Base-by-base conservation (phyloP, 2,329 filamentous ascomycete species). In the Penicillium sp. region DNA sequence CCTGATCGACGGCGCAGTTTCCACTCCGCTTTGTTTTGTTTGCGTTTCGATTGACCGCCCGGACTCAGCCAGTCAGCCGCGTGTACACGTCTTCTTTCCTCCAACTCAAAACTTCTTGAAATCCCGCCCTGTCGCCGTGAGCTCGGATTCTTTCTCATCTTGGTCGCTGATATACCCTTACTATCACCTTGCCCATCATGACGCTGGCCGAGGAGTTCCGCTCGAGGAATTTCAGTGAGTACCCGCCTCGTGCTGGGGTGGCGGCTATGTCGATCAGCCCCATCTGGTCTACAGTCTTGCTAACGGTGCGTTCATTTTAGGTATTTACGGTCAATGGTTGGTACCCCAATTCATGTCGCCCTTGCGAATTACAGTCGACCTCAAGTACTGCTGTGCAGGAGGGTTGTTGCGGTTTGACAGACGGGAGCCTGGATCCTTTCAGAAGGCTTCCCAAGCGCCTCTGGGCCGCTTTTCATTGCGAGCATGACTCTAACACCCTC, bases 281-380 rank as follows among this genome's bases (percentile, higher is more conserved):
- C 35, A 33, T 38, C 37, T 9, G 37, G 35, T 47, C 42, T n/a
- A n/a, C 32, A 44, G 23, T 40, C 37, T 41, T 42, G 54, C 63
- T 68, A 62, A 68, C 52, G 20, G 42, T 35, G 25, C 47, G 40
- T 47, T 55, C 40, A n/a, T 62, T 18, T 55, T 55, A 84, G 81
- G 81, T 72, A 85, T 85, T 68, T 85, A 84, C 67, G 82, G 81
- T 61, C 82, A 84, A 82, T 85, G 82, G 81, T 84, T 65, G 71
- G 78, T 77, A 47, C 48, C 18, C 45, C 38, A 43, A 18, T 28
- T 20, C 8, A 18, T 10, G 8, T 20, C 18, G 33, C 9, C 33
- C 33, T 20, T 37, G 39, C 13, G 18, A 33, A 28, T 23, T 29
- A 4, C 13, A 6, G 27, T 42, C 41, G 41, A 46, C 13, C 27